phyloP scores from a whole-genome alignment of 208 protist species.

The Trypanosoma theileri region DNA sequence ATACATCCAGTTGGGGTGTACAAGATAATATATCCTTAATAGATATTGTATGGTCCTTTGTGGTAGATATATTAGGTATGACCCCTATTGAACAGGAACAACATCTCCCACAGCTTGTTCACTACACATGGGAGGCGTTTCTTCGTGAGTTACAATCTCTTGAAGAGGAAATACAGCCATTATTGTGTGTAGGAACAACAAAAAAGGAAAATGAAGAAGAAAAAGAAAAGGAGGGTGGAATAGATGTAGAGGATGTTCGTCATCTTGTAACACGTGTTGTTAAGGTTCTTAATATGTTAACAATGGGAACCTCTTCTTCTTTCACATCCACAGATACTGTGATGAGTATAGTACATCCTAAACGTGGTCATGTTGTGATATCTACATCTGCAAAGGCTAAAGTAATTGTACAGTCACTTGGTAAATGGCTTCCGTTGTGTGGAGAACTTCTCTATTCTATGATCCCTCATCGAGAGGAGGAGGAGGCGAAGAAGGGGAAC shows the following conservation, averaged over 20 bases:
- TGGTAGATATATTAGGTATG: constrained; percentile 18
- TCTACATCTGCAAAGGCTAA: constrained; percentile 15
- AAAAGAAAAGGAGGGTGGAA: neutral
- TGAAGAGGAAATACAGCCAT: constrained; percentile 11
- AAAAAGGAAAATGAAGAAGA: neutral
- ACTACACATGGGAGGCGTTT: constrained; percentile 21
- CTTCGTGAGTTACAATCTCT: constrained; percentile 8
- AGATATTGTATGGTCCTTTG: constrained; percentile 11
- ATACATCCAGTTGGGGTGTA: constrained; percentile 11
- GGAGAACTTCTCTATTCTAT: constrained; percentile 18
- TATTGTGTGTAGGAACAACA: neutral
- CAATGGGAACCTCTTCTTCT: neutral
- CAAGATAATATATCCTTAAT: neutral
- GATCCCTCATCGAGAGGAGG: neutral
- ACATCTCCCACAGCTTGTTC: constrained; percentile 12
- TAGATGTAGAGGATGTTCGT: neutral
- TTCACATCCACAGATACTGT: neutral
- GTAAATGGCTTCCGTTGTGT: constrained; percentile 20
- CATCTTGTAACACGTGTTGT: constrained; percentile 10
- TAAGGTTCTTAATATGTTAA: constrained; percentile 14
- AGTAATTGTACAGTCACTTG: constrained; percentile 19
- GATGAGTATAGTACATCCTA: neutral
- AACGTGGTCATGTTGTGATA: constrained; percentile 17
- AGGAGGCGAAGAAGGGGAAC: neutral
- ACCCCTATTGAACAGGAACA: constrained; percentile 22